Percentiles rank a stretch among this genome's conserved stretches.
These are phyloP conservation scores for Trichoderma breve DNA, from an alignment of 2,329 filamentous ascomycete species.

Conservation along the genomic window DNA sequence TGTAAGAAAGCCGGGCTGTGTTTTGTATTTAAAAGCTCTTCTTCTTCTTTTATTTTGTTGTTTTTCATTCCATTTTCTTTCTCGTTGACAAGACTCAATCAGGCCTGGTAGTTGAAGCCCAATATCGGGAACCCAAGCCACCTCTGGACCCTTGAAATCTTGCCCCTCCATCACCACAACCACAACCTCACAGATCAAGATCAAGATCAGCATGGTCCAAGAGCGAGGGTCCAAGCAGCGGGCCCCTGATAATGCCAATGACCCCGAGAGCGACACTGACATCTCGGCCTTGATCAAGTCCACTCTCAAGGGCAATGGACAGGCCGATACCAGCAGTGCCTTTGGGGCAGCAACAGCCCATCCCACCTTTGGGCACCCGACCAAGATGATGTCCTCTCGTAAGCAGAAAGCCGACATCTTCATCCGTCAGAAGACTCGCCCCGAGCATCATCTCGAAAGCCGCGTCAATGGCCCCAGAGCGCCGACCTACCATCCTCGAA, in stretches of 20 bases:
- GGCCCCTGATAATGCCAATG: conserved; percentile 36
- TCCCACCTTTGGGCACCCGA: conserved; percentile 39
- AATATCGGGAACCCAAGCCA: neutral
- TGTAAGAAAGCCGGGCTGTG: conserved; percentile 33
- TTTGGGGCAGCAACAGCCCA: conserved; percentile 25
- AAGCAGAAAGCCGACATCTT: conserved; percentile 58
- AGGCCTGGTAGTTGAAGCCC: neutral
- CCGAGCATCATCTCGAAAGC: conserved; percentile 56
- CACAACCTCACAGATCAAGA: neutral
- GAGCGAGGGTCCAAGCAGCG: conserved; percentile 47
- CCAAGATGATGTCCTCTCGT: conserved; percentile 48
- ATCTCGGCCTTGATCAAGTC: conserved; percentile 34
- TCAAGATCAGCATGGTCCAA: conserved; percentile 42
- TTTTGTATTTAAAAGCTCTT: conserved; percentile 33
- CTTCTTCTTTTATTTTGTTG: conserved; percentile 23
- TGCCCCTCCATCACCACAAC: conserved; percentile 9
- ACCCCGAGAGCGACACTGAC: conserved; percentile 35
- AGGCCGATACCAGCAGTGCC: conserved; percentile 21
- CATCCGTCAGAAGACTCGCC: conserved; percentile 52
- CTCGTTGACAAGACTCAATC: neutral
- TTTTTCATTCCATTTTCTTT: conserved; percentile 25
- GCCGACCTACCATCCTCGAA: conserved; percentile 48
- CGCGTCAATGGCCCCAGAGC: conserved; percentile 47
- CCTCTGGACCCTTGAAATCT: neutral
- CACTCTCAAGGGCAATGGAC: conserved; percentile 28